Evolutionary conservation across 441 rosid genomes (phyloP).

Genomic region (Arabidopsis lyrata): DNA sequence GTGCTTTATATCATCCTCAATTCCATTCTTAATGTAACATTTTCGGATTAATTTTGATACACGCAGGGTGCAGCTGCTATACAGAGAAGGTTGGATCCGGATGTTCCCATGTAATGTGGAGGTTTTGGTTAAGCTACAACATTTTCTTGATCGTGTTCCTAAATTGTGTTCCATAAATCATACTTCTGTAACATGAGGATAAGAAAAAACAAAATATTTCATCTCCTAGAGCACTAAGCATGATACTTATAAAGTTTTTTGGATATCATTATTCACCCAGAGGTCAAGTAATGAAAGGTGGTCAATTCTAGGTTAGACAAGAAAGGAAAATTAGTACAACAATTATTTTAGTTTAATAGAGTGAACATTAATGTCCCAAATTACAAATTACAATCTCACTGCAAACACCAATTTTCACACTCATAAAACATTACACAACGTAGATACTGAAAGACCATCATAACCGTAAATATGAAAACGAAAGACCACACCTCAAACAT

Average conservation of each 20-base stretch:
- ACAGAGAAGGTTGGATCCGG: constrained; percentile 93
- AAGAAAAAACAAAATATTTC: neutral
- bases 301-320: neutral
- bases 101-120: constrained; percentile 69
- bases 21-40: constrained; percentile 6
- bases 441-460: neutral
- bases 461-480: neutral
- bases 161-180: constrained; percentile 8
- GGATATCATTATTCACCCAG: too few species aligned
- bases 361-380: neutral
- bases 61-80: constrained; percentile 90
- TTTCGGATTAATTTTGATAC: neutral
- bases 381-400: neutral
- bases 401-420: neutral
- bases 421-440: neutral
- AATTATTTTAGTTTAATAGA: neutral
- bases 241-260: neutral
- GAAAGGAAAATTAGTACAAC: neutral
- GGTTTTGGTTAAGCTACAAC: constrained; percentile 7
- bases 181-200: constrained; percentile 9
- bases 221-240: neutral
- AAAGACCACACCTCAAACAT: neutral
- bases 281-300: neutral
- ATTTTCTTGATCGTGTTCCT: neutral
- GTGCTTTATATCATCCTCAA: neutral